Conservation (phyloP, 1,284 basidiomycete species). For the Volvariella surrecta region DNA sequence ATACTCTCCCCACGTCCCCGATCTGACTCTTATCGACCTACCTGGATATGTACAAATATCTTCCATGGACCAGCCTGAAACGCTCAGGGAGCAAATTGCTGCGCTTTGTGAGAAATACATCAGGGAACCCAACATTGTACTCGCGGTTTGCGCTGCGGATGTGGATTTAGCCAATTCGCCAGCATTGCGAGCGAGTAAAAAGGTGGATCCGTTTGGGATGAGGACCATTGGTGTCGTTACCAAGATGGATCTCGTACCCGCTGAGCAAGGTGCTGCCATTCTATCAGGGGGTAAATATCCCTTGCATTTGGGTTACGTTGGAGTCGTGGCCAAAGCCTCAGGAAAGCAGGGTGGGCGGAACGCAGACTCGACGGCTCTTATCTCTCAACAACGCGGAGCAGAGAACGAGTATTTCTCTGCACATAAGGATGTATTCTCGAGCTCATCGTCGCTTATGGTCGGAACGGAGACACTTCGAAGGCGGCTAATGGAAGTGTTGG, state of each 20-base stretch:
- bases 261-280: constrained; percentile 78
- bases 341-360: constrained; percentile 38
- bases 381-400: constrained; percentile 52
- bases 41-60: constrained; percentile 97
- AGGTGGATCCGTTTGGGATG: constrained; percentile 90
- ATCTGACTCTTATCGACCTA: constrained; percentile 94
- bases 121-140: constrained; percentile 93
- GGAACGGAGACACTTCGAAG: constrained; percentile 87
- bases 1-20: constrained; percentile 92
- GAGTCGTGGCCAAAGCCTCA: constrained; percentile 85
- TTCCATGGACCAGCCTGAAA: constrained; percentile 93
- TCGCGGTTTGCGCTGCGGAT: constrained; percentile 96
- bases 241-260: constrained; percentile 95
- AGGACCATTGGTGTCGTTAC: constrained; percentile 97
- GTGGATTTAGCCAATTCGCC: constrained; percentile 99
- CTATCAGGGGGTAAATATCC: constrained; percentile 91
- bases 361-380: constrained; percentile 36
- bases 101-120: constrained; percentile 94
- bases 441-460: constrained; percentile 67
- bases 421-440: constrained; percentile 69
- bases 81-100: constrained; percentile 89
- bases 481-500: constrained; percentile 92
- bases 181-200: constrained; percentile 85
- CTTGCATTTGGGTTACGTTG: constrained; percentile 95
- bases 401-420: constrained; percentile 80